These are phyloP conservation scores for Neonectria neomacrospora DNA, from an alignment of 2,329 filamentous ascomycete genomes.

Conservation along the genomic window DNA sequence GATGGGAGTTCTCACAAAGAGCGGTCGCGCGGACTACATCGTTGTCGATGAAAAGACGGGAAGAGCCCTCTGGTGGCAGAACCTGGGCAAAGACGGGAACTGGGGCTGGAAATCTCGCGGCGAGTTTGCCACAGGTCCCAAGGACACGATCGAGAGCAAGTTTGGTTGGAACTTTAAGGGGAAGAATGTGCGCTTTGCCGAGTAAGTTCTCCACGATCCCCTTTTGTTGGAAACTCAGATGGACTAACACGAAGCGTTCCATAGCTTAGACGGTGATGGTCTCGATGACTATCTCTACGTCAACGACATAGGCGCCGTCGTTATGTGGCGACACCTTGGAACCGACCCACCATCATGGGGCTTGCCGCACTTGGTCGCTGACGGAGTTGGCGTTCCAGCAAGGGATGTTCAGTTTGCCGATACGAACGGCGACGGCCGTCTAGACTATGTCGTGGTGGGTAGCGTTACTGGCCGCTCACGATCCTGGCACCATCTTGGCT, in stretches of 20 bases:
- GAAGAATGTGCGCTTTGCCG: conserved; percentile 20
- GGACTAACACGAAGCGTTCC: background rate
- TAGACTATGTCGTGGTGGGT: conserved; percentile 28
- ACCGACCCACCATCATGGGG: background rate
- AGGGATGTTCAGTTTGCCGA: conserved; percentile 30
- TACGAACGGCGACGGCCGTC: conserved; percentile 31
- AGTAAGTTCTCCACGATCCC: background rate
- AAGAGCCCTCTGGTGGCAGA: background rate
- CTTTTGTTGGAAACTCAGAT: background rate
- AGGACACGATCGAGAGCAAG: conserved; percentile 11
- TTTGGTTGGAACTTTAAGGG: conserved; percentile 16
- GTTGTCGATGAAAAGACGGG: background rate
- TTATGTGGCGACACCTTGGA: background rate
- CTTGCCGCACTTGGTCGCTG: background rate
- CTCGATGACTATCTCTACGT: conserved; percentile 13
- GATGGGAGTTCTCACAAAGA: background rate
- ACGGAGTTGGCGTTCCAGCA: background rate
- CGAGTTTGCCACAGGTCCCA: background rate
- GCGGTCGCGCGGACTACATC: background rate
- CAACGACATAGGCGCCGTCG: conserved; percentile 1
- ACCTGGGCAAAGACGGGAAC: background rate
- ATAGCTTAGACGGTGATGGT: background rate
- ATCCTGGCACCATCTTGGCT: conserved; percentile 1
- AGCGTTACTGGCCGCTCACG: background rate
- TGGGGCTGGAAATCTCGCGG: conserved; percentile 1